A percentile compares a stretch with the other conserved stretches of the same genome.
Evolutionary conservation across 495 filamentous ascomycete genomes (phyloP).

Genomic region (Aspergillus biplanus): DNA sequence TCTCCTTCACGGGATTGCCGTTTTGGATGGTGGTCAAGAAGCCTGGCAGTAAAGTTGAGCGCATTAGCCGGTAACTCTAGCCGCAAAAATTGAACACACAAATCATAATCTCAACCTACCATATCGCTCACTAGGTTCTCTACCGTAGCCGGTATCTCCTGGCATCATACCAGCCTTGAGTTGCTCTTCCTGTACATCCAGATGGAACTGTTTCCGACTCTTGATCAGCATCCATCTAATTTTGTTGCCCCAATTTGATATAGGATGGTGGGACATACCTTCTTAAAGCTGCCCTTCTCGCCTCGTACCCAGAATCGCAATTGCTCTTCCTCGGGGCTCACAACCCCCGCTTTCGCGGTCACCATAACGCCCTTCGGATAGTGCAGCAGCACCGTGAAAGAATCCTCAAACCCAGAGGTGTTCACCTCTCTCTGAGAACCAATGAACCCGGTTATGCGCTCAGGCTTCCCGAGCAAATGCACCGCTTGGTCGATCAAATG

Average conservation of each 20-base stretch:
- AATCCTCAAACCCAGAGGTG: constrained; percentile 65
- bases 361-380: constrained; percentile 64
- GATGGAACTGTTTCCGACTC: constrained; percentile 48
- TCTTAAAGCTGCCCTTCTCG: constrained; percentile 79
- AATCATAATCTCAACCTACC: constrained; percentile 31
- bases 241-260: not conserved
- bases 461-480: constrained; percentile 76
- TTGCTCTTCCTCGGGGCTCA: constrained; percentile 72
- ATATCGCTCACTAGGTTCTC: constrained; percentile 60
- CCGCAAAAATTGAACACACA: not conserved
- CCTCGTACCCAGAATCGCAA: constrained; percentile 81
- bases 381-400: constrained; percentile 68
- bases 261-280: constrained; percentile 40
- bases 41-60: constrained; percentile 24
- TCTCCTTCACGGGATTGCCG: constrained; percentile 45
- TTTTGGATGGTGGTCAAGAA: constrained; percentile 49
- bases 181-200: constrained; percentile 84
- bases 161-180: constrained; percentile 70
- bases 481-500: constrained; percentile 85
- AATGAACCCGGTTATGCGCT: constrained; percentile 68
- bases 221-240: constrained; percentile 2
- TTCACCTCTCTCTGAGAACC: constrained; percentile 64
- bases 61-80: not conserved
- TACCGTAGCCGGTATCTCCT: constrained; percentile 66
- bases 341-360: constrained; percentile 69